Evolutionary conservation across 1,139 yeast species (phyloP).

Genomic region (Lodderomyces pseudojiufengensis): DNA sequence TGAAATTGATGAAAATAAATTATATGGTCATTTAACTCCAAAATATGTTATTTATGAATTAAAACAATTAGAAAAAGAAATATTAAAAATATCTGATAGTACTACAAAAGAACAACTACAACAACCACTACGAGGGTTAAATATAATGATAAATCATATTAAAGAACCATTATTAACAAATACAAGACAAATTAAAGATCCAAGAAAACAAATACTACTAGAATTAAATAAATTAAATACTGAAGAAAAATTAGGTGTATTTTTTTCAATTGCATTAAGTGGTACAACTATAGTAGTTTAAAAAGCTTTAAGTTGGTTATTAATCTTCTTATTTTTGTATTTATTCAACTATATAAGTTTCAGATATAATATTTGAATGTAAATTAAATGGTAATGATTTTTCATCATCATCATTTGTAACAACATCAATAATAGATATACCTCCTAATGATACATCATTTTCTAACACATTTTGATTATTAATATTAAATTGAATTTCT

Average conservation of each 20-base stretch:
- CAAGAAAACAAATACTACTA: slow-evolving; percentile 47
- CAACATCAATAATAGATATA: slow-evolving; percentile 41
- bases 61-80: slow-evolving; percentile 24
- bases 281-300: slow-evolving; percentile 35
- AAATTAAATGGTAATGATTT: slow-evolving; percentile 70
- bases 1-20: slow-evolving; percentile 36
- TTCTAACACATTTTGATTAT: slow-evolving; percentile 34
- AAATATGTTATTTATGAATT: slow-evolving; percentile 57
- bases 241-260: slow-evolving; percentile 33
- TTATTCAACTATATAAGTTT: slow-evolving; percentile 57
- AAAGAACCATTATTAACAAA: slow-evolving; percentile 46
- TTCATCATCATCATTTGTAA: slow-evolving; percentile 35
- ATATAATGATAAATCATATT: slow-evolving; percentile 67
- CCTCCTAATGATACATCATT: slow-evolving; percentile 40
- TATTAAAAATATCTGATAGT: slow-evolving; percentile 5
- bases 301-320: background rate
- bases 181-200: slow-evolving; percentile 36
- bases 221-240: slow-evolving; percentile 44
- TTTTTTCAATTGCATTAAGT: slow-evolving; percentile 51
- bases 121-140: slow-evolving; percentile 43
- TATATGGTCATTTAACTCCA: slow-evolving; percentile 84
- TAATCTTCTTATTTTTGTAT: background rate
- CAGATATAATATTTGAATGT: slow-evolving; percentile 58
- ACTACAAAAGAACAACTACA: background rate
- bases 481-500: slow-evolving; percentile 50